Evolutionary conservation across 345 rosid species (phyloP).

Genomic region (Eucalyptus regnans): DNA sequence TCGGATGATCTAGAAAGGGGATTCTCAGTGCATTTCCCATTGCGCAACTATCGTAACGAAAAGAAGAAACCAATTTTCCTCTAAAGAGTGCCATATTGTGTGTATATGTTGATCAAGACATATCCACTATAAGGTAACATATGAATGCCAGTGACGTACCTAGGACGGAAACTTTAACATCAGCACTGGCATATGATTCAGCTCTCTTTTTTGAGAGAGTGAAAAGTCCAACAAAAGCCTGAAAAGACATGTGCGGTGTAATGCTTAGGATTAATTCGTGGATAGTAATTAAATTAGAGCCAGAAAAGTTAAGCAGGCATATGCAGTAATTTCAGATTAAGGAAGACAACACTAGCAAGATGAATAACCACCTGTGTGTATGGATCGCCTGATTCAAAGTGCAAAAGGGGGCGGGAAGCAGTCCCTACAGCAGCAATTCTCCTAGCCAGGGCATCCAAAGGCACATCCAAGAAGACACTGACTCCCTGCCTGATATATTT

Average conservation of each 20-base stretch:
- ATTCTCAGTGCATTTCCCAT: background rate
- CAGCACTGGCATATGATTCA: constrained; percentile 20
- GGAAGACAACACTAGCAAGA: background rate
- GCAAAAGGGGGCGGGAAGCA: constrained; percentile 26
- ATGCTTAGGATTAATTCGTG: background rate
- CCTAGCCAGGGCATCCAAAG: constrained; percentile 34
- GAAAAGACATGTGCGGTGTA: background rate
- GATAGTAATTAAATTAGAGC: background rate
- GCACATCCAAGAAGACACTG: constrained; percentile 25
- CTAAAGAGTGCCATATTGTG: background rate
- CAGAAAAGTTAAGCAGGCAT: background rate
- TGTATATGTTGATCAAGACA: too few species aligned
- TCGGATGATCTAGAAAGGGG: background rate
- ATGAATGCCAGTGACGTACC: background rate
- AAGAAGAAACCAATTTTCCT: background rate
- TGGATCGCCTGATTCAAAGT: constrained; percentile 19
- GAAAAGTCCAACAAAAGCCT: constrained; percentile 27
- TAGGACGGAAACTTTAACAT: constrained; percentile 19
- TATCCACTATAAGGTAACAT: too few species aligned
- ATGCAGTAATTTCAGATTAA: background rate
- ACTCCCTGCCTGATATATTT: constrained; percentile 24
- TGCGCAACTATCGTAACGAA: background rate
- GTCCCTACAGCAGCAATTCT: constrained; percentile 47
- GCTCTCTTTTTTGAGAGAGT: constrained; percentile 22
- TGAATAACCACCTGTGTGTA: constrained; percentile 20